phyloP scores from a whole-genome alignment of 164 flowering plant genomes.

The Berberis thunbergii region DNA sequence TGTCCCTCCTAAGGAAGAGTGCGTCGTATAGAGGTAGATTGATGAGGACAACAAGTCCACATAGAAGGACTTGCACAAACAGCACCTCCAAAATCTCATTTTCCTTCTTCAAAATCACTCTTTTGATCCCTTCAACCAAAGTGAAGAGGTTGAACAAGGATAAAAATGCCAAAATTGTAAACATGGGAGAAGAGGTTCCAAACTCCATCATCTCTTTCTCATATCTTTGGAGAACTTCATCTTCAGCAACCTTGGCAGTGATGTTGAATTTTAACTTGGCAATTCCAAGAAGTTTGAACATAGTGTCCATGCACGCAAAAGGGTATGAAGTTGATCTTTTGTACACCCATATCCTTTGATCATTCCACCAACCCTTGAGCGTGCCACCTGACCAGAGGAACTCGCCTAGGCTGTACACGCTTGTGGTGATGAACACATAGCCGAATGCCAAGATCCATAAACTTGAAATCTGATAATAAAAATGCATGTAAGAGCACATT shows the following conservation, averaged over 20 bases:
- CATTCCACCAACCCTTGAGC: constrained; percentile 57
- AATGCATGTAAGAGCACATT: not conserved
- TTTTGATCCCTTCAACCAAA: constrained; percentile 22
- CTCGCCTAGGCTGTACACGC: constrained; percentile 29
- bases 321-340: too few relatives aligned
- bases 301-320: too few relatives aligned
- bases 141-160: too few relatives aligned
- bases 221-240: constrained; percentile 39
- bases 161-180: too few relatives aligned
- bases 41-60: constrained; percentile 35
- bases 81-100: constrained; percentile 4
- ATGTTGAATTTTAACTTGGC: constrained; percentile 26
- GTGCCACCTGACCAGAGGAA: constrained; percentile 44
- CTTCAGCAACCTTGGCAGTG: constrained; percentile 44
- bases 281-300: too few relatives aligned
- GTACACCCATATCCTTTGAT: constrained; percentile 21
- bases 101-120: not conserved
- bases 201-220: constrained; percentile 25
- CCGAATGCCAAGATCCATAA: constrained; percentile 60
- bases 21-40: constrained; percentile 54
- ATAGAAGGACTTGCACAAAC: constrained; percentile 37
- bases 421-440: constrained; percentile 26
- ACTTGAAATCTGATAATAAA: constrained; percentile 39
- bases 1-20: constrained; percentile 54
- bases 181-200: too few relatives aligned